Evolutionary conservation across 1,139 yeast genomes (phyloP), one percentile per base, ranked within the genome.

Genomic region (Blastobotrys arbuscula): DNA sequence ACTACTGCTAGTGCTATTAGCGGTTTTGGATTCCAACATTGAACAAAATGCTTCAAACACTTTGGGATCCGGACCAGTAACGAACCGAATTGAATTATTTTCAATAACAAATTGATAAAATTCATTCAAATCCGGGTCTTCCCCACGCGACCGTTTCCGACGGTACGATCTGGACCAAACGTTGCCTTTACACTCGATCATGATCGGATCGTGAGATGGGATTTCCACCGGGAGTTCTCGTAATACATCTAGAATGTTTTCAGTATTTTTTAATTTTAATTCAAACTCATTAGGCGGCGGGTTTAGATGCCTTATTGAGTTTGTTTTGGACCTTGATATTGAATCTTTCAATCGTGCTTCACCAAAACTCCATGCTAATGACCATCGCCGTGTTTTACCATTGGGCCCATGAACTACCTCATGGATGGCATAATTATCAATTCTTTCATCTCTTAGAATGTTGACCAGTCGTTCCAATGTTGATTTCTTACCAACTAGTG

Each of bases 311-410:
- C 43, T 42, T 5, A 45, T 39, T 15, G 48, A 21, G 16, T 18
- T 16, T 2, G 38, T 34, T 15, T 39, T 31, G n/a, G 44, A 19
- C 15, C 49, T 21, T 23, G 53, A 47, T 10, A 46, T 38, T 1
- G 34, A n/a, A n/a, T 47, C 46, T 7, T 40, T 45, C n/a, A 48
- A 43, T 33, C 52, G 59, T 26, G 18, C 26, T 28, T 41, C 45
- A 3, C 55, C 47, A 45, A 59, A 60, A 1, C 70, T 65, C 78
- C 78, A 74, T 30, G 65, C 73, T 1, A 73, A 46, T 2, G 70
- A 59, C 77, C 77, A 74, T 42, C 77, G 56, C 23, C 62, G 58
- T 0, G 77, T 63, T 1, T 50, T 48, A 70, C 68, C 34, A 64
- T 54, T 12, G 4, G 31, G 31, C 21, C 63, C 64, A 40, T 65